Percentiles rank a stretch among this genome's conserved stretches.
phyloP scores from a whole-genome alignment of 768 basidiomycete genomes.

The Infundibulicybe gibba region DNA sequence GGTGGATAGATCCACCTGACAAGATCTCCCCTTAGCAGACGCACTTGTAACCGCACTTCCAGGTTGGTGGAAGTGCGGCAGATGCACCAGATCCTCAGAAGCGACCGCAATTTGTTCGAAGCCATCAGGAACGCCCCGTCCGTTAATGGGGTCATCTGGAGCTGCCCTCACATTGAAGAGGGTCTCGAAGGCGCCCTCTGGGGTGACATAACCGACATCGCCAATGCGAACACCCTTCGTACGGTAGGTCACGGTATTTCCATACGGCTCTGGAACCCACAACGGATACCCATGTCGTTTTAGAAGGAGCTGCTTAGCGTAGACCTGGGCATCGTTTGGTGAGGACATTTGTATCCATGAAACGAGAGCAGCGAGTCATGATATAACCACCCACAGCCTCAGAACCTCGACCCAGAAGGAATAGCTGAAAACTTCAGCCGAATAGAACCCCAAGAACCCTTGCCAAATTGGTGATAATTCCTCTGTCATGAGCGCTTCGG shows the following conservation, averaged over 20 bases:
- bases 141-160: conserved; percentile 10
- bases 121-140: conserved; percentile 9
- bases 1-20: conserved; percentile 4
- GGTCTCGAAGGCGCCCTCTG: conserved; percentile 16
- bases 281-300: conserved; percentile 25
- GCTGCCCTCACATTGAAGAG: conserved; percentile 15
- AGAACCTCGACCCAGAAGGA: too few species aligned
- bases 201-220: conserved; percentile 17
- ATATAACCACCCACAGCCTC: too few species aligned
- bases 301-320: conserved; percentile 9
- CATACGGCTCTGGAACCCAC: conserved; percentile 26
- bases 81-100: conserved; percentile 8
- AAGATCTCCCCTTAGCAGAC: conserved; percentile 1
- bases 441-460: too few species aligned
- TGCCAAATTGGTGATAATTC: too few species aligned
- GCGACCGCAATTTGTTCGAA: conserved; percentile 10
- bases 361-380: neutral
- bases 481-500: too few species aligned
- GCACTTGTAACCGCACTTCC: conserved; percentile 6
- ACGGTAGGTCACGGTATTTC: conserved; percentile 14
- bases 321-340: conserved; percentile 9
- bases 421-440: too few species aligned
- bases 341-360: conserved; percentile 2
- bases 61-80: conserved; percentile 6
- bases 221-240: conserved; percentile 17